A percentile compares a stretch with the other conserved stretches of the same genome.
These are phyloP conservation scores for Candida sp. DNA, from an alignment of 1,139 yeast species.

Conservation along the genomic window DNA sequence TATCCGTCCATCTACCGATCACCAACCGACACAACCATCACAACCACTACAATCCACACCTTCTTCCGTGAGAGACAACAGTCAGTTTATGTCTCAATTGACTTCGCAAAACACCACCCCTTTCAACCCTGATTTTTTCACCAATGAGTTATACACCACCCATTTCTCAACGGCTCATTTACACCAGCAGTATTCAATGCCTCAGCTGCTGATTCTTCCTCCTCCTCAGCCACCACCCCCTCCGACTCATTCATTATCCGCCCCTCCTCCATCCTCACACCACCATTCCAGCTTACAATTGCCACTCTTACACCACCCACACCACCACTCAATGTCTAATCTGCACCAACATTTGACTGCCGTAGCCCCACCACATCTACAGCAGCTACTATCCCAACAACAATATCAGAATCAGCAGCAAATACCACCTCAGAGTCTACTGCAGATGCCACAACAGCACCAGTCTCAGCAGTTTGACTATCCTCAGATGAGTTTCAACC, in stretches of 20 bases:
- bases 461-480: constrained; percentile 1
- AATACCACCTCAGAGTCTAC: not conserved
- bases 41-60: constrained; percentile 1
- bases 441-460: not conserved
- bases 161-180: not conserved
- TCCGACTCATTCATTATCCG: not conserved
- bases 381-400: not conserved
- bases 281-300: not conserved
- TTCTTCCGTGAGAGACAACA: not conserved
- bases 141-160: constrained; percentile 2
- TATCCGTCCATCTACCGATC: not conserved
- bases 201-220: constrained; percentile 2
- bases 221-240: constrained; percentile 2
- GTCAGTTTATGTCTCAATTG: not conserved
- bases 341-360: constrained; percentile 7
- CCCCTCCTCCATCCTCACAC: not conserved
- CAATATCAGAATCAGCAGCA: not conserved
- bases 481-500: constrained; percentile 1
- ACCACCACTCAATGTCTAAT: not conserved
- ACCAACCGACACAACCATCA: not conserved
- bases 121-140: constrained; percentile 2
- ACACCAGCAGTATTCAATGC: not conserved
- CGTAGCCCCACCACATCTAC: not conserved
- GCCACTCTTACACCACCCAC: not conserved
- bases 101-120: not conserved